These are phyloP conservation scores for Grifola frondosa DNA, from an alignment of 1,284 basidiomycete species.

Conservation along the genomic window DNA sequence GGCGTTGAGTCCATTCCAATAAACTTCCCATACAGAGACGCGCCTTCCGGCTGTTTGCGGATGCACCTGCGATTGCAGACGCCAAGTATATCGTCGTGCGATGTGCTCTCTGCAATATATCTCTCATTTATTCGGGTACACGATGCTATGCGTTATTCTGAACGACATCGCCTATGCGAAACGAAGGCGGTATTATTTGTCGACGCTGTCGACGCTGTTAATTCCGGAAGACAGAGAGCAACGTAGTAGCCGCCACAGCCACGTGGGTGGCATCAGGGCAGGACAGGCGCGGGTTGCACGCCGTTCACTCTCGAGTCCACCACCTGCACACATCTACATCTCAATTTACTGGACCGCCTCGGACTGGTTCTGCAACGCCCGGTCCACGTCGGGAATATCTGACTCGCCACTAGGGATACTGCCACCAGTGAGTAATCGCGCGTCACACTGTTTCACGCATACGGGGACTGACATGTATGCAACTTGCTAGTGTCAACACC, in stretches of 20 bases:
- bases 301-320: constrained; percentile 10
- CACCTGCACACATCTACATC: constrained; percentile 13
- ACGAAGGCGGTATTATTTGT: not conserved
- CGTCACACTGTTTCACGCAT: constrained; percentile 8
- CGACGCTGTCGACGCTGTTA: not conserved
- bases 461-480: constrained; percentile 9
- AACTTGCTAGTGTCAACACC: constrained; percentile 58
- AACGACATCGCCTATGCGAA: not conserved
- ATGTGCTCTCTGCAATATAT: no score
- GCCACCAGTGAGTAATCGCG: constrained; percentile 19
- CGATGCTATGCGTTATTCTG: constrained; percentile 1
- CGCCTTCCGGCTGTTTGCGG: constrained; percentile 19
- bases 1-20: constrained; percentile 29
- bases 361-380: not conserved
- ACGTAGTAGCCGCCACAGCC: constrained; percentile 12
- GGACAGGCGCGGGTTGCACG: constrained; percentile 14
- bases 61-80: not conserved
- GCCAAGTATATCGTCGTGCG: not conserved
- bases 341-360: constrained; percentile 1
- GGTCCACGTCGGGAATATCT: constrained; percentile 2
- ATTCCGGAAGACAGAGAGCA: not conserved
- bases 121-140: not conserved
- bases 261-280: constrained; percentile 18
- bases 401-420: constrained; percentile 14
- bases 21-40: constrained; percentile 23